Evolutionary conservation across 164 flowering plant genomes (phyloP).

Genomic region (Kalanchoe fedtschenkoi): DNA sequence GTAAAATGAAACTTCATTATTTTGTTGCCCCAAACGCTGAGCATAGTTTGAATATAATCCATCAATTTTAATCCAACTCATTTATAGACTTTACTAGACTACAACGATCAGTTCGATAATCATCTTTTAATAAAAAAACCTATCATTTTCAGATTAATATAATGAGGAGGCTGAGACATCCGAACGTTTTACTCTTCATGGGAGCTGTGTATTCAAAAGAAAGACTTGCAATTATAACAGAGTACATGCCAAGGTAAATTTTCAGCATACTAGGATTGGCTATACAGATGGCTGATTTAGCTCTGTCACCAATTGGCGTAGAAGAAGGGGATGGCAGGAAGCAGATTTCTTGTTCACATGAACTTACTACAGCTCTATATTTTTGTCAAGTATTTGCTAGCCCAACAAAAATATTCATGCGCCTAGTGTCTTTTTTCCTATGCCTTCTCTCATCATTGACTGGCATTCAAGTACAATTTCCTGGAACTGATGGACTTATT

Average conservation of each 20-base stretch:
- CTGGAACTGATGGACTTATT: neutral
- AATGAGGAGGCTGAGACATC: slow-evolving; percentile 76
- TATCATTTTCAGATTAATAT: slow-evolving; percentile 44
- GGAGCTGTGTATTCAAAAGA: slow-evolving; percentile 67
- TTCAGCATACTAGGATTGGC: neutral
- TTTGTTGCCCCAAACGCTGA: neutral
- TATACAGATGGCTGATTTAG: neutral
- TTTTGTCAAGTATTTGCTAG: neutral
- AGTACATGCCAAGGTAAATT: slow-evolving; percentile 63
- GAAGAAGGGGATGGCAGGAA: neutral
- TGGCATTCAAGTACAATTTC: no score
- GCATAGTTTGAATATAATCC: slow-evolving; percentile 2
- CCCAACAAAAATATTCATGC: neutral
- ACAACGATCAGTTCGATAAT: no score
- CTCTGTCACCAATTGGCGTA: neutral
- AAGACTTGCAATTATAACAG: slow-evolving; percentile 70
- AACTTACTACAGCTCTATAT: neutral
- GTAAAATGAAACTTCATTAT: slow-evolving; percentile 15
- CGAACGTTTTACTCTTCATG: slow-evolving; percentile 85
- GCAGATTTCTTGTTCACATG: neutral
- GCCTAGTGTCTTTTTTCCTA: neutral
- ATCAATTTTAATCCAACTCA: no score
- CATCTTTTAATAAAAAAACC: no score
- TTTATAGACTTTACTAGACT: no score
- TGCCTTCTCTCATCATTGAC: no score